phyloP scores from a whole-genome alignment of 2,329 filamentous ascomycete genomes.

The Tolypocladium inflatum region DNA sequence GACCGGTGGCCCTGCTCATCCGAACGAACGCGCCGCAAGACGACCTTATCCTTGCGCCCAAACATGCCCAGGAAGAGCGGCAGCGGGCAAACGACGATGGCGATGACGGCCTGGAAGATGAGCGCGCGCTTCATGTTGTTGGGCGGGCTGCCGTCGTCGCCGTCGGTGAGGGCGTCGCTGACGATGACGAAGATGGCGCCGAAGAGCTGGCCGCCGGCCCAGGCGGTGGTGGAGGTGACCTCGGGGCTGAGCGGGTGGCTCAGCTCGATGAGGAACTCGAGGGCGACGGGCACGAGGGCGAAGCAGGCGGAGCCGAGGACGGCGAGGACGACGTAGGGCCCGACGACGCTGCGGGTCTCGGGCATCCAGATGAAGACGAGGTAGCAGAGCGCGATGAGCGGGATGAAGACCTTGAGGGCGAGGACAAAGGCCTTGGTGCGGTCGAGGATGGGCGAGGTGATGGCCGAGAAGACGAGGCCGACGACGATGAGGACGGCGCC shows the following conservation, averaged over 20 bases:
- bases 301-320: conserved; percentile 75
- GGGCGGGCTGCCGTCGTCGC: conserved; percentile 44
- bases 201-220: conserved; percentile 77
- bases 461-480: conserved; percentile 67
- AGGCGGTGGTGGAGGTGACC: conserved; percentile 72
- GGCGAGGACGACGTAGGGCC: conserved; percentile 66
- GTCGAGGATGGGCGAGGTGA: conserved; percentile 76
- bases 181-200: conserved; percentile 80
- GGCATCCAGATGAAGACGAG: conserved; percentile 74
- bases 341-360: conserved; percentile 47
- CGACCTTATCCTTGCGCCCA: conserved; percentile 44
- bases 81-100: conserved; percentile 53
- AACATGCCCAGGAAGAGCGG: conserved; percentile 63
- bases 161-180: conserved; percentile 62
- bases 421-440: conserved; percentile 70
- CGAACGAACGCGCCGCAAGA: conserved; percentile 38
- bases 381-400: conserved; percentile 64
- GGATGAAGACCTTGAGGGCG: conserved; percentile 64
- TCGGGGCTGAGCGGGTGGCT: conserved; percentile 82
- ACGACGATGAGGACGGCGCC: conserved; percentile 85
- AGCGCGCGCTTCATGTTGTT: conserved; percentile 65
- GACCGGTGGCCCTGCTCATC: conserved; percentile 21
- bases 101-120: conserved; percentile 69
- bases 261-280: conserved; percentile 82
- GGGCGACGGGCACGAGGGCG: conserved; percentile 67